Conservation (phyloP, 139 green algal genomes). For the Microglena sp. region DNA sequence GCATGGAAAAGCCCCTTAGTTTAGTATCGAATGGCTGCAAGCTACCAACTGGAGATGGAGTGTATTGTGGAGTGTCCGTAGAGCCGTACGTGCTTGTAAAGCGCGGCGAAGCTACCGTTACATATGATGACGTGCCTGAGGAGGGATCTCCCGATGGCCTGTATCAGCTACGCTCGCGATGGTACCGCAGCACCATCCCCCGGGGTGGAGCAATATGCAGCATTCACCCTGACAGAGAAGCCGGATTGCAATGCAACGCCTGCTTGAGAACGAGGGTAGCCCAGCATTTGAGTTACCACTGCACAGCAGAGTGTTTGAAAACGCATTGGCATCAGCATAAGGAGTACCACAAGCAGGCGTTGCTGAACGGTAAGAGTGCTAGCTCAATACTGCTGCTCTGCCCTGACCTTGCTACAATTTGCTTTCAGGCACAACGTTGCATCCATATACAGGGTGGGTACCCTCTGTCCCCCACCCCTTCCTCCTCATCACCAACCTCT, state of each 20-base stretch:
- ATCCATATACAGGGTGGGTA: no score
- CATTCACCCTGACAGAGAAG: constrained; percentile 76
- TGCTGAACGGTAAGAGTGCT: constrained; percentile 32
- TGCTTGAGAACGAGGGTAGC: constrained; percentile 71
- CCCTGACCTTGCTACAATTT: not conserved
- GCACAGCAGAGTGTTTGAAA: constrained; percentile 80
- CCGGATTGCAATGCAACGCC: constrained; percentile 81
- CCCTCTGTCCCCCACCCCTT: no score
- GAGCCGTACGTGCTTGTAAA: constrained; percentile 84
- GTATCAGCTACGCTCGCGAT: constrained; percentile 73
- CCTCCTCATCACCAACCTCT: no score
- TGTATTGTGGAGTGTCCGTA: constrained; percentile 60
- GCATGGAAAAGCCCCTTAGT: no score
- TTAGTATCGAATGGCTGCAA: no score
- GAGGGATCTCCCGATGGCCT: constrained; percentile 49
- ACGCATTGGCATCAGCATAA: constrained; percentile 82
- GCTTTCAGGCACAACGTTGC: not conserved
- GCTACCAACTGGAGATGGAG: constrained; percentile 62
- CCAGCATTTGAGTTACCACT: constrained; percentile 81
- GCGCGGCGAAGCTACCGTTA: constrained; percentile 50
- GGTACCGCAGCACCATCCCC: constrained; percentile 74
- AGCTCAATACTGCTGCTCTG: not conserved
- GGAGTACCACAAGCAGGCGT: constrained; percentile 68
- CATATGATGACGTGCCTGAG: constrained; percentile 71
- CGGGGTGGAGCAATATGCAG: constrained; percentile 69